These are phyloP conservation scores for Oryza officinalis DNA, from an alignment of 176 grass and related monocot species.

Conservation along the genomic window DNA sequence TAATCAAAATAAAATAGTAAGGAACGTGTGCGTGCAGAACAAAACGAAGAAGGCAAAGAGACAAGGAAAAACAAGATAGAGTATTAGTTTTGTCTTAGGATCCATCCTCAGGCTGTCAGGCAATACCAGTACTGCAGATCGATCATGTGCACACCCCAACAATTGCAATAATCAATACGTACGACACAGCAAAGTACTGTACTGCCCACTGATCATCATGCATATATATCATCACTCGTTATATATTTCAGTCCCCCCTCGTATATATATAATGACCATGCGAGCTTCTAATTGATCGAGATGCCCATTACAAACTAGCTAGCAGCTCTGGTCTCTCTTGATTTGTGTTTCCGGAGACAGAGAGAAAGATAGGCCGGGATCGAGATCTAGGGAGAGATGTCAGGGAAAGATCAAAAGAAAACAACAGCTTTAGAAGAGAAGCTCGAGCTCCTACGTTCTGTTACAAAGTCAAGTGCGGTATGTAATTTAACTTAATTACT, in stretches of 20 bases:
- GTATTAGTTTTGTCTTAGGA: background rate
- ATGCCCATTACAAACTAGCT: background rate
- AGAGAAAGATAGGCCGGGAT: too few relatives aligned
- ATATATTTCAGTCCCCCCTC: too few relatives aligned
- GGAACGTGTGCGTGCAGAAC: background rate
- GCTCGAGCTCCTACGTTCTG: conserved; percentile 57
- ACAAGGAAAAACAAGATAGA: too few relatives aligned
- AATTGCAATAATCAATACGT: background rate
- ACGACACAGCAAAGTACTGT: background rate
- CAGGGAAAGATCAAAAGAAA: conserved; percentile 51
- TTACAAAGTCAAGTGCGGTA: conserved; percentile 61
- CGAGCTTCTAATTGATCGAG: background rate
- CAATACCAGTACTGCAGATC: background rate
- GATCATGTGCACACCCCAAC: background rate
- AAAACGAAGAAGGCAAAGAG: background rate
- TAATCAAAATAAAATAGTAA: background rate
- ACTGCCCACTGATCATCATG: background rate
- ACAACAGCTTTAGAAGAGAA: conserved; percentile 52
- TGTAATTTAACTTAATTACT: background rate
- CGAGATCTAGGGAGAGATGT: conserved; percentile 32
- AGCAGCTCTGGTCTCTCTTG: background rate
- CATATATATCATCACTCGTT: background rate
- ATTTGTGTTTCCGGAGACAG: background rate
- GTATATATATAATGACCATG: background rate
- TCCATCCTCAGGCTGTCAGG: background rate